These are phyloP conservation scores for Dinochytrium kinnereticum DNA, from an alignment of 371 early-diverging fungal species.

Conservation along the genomic window DNA sequence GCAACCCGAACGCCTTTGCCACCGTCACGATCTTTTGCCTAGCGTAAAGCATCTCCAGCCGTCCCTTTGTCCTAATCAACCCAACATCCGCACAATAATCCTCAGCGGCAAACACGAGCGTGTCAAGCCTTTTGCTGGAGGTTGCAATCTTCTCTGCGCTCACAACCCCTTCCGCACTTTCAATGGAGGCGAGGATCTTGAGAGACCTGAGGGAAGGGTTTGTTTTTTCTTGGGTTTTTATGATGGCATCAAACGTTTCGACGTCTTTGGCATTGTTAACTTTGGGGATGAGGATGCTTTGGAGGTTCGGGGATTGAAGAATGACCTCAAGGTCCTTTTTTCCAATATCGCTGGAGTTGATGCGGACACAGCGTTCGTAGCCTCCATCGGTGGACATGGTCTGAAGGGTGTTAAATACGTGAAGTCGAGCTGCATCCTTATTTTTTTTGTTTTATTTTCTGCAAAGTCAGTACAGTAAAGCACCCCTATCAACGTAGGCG, in stretches of 20 bases:
- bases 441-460: too few relatives aligned
- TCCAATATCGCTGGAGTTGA: conserved; percentile 22
- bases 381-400: neutral
- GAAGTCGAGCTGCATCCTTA: too few relatives aligned
- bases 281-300: conserved; percentile 90
- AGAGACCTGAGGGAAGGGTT: conserved; percentile 65
- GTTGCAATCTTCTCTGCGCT: conserved; percentile 10
- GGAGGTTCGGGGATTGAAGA: conserved; percentile 73
- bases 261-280: conserved; percentile 82
- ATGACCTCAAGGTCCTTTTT: conserved; percentile 18
- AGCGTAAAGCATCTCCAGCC: conserved; percentile 80
- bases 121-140: conserved; percentile 18
- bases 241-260: conserved; percentile 77
- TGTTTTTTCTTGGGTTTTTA: conserved; percentile 55
- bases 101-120: conserved; percentile 85
- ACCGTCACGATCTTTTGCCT: conserved; percentile 79
- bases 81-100: conserved; percentile 93
- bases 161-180: conserved; percentile 20
- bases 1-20: conserved; percentile 82
- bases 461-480: too few relatives aligned
- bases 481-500: neutral
- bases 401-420: conserved; percentile 37
- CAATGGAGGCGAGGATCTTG: conserved; percentile 65
- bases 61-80: conserved; percentile 70
- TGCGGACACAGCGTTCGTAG: conserved; percentile 26